phyloP scores from a whole-genome alignment of 306 rosid genomes.

The Erythrophleum fordii region DNA sequence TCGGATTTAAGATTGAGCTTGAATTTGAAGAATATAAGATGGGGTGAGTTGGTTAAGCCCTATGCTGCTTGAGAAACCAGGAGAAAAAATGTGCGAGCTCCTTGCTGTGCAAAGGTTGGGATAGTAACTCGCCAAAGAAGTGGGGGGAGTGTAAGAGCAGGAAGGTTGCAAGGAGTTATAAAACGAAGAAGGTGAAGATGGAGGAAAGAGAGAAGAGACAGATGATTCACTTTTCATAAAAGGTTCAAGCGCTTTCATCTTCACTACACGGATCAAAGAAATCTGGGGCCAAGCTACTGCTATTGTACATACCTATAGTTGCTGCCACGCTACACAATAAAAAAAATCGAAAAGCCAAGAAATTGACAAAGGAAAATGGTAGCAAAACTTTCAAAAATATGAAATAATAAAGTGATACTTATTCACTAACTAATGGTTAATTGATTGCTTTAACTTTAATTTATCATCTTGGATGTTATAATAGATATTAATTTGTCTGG shows the following conservation, averaged over 20 bases:
- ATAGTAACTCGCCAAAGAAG: conserved; percentile 29
- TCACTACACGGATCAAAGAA: conserved; percentile 63
- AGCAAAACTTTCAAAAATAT: too few species aligned
- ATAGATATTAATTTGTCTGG: too few species aligned
- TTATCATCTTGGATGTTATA: too few species aligned
- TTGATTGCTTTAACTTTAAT: too few species aligned
- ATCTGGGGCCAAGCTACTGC: conserved; percentile 31
- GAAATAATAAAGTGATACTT: too few species aligned
- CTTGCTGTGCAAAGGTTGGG: conserved; percentile 42
- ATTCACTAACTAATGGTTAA: too few species aligned
- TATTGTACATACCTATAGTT: conserved; percentile 52
- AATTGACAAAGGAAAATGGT: too few species aligned
- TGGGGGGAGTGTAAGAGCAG: not conserved
- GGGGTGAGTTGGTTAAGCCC: conserved; percentile 80
- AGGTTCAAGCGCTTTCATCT: conserved; percentile 84
- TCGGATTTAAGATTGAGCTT: conserved; percentile 57
- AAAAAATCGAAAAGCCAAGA: not conserved
- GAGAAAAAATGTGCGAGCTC: conserved; percentile 44
- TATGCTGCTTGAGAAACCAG: conserved; percentile 43
- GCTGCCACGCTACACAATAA: conserved; percentile 50
- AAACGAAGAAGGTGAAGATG: conserved; percentile 20
- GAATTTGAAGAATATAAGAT: conserved; percentile 75
- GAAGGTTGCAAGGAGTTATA: conserved; percentile 1
- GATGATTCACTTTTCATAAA: conserved; percentile 63
- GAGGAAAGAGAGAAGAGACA: conserved; percentile 20